Base-by-base conservation (phyloP, 164 flowering plant genomes). In the Tetracentron sinense region DNA sequence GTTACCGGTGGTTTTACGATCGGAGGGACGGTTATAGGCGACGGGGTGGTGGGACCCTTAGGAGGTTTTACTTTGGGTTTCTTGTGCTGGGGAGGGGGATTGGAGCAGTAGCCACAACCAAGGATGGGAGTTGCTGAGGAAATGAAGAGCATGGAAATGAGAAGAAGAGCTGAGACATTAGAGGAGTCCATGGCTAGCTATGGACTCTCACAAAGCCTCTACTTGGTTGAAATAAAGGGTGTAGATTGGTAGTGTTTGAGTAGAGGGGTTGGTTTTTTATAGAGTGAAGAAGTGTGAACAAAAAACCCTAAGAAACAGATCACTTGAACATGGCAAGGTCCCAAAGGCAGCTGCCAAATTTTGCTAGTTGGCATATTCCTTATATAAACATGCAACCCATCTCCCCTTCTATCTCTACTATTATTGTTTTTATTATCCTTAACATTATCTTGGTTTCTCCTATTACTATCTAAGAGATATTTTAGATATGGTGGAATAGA, bases 361-460 rank as follows among this genome's bases (percentile, higher is more conserved):
- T 75, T 83, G 89, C 88, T 70, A 81, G 89, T 82, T 84, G 90
- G 81, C 85, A 70, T n/a, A n/a, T n/a, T n/a, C n/a, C n/a, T n/a
- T n/a, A n/a, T n/a, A n/a, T n/a, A n/a, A n/a, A n/a, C n/a, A n/a
- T n/a, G n/a, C n/a, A n/a, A n/a, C n/a, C n/a, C n/a, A n/a, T n/a
- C n/a, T n/a, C n/a, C n/a, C n/a, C n/a, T n/a, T n/a, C n/a, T n/a
- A n/a, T n/a, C n/a, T n/a, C n/a, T n/a, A n/a, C n/a, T n/a, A n/a
- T n/a, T n/a, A n/a, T n/a, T n/a, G n/a, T n/a, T n/a, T n/a, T n/a
- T n/a, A n/a, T n/a, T n/a, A n/a, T n/a, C n/a, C n/a, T n/a, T n/a
- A n/a, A n/a, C n/a, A n/a, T n/a, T n/a, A n/a, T n/a, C n/a, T n/a
- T n/a, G n/a, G n/a, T n/a, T n/a, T n/a, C n/a, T n/a, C n/a, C n/a